phyloP scores from a whole-genome alignment of 2,329 filamentous ascomycete species.

The Aspergillus amoenus region DNA sequence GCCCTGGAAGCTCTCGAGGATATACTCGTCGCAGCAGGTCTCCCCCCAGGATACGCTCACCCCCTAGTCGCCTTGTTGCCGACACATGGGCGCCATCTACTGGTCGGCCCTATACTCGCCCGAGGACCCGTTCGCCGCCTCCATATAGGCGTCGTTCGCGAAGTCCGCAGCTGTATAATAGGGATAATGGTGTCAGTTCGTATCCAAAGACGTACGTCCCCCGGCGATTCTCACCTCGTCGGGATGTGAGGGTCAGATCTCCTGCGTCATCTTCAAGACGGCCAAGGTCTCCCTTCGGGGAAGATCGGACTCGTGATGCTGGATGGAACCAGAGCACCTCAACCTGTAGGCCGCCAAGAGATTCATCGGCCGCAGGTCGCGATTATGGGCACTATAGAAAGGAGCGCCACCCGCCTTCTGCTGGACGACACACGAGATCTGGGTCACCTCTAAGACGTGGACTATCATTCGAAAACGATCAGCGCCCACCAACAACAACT shows the following conservation, averaged over 20 bases:
- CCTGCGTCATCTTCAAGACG: slow-evolving; percentile 37
- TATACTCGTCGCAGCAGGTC: slow-evolving; percentile 38
- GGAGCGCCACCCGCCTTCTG: slow-evolving; percentile 31
- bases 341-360: slow-evolving; percentile 36
- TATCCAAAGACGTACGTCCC: slow-evolving; percentile 37
- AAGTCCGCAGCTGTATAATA: slow-evolving; percentile 39
- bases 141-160: slow-evolving; percentile 43
- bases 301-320: slow-evolving; percentile 30
- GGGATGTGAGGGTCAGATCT: slow-evolving; percentile 40
- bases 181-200: slow-evolving; percentile 34
- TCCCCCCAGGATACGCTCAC: slow-evolving; percentile 38
- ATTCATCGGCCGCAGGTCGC: slow-evolving; percentile 36
- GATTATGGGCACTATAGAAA: slow-evolving; percentile 33
- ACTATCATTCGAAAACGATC: slow-evolving; percentile 30
- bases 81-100: slow-evolving; percentile 44
- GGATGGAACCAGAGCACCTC: slow-evolving; percentile 33
- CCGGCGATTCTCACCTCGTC: slow-evolving; percentile 42
- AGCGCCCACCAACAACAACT: slow-evolving; percentile 39
- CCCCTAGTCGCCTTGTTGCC: slow-evolving; percentile 32
- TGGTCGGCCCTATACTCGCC: slow-evolving; percentile 32
- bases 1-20: slow-evolving; percentile 38
- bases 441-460: slow-evolving; percentile 48
- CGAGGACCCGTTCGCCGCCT: slow-evolving; percentile 45
- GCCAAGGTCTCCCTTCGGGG: slow-evolving; percentile 40
- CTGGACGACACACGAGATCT: slow-evolving; percentile 28